Base-by-base conservation (phyloP, 768 basidiomycete genomes). In the Phlebiopsis flavidoalba region DNA sequence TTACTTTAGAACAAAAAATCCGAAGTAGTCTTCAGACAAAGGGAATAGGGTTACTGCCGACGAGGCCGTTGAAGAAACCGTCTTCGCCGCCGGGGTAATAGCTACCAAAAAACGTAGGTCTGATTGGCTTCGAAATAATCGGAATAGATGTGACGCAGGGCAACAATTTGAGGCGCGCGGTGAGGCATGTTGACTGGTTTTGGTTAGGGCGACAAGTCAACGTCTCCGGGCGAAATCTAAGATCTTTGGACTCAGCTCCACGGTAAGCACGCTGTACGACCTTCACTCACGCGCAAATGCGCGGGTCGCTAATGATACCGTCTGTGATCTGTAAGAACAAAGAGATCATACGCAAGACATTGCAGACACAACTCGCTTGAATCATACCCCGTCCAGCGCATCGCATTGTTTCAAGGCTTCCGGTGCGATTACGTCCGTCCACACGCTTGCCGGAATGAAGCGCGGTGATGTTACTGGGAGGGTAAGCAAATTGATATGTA, bases 321-420 rank as follows among this genome's bases (percentile, higher is more conserved):
- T 73, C 72, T 0, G 37, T 36, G 17, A 69, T 50, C 67, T 69
- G 33, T 12, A 33, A 37, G 1, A 17, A 26, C 8, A 14, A 12
- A 31, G n/a, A n/a, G 26, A 6, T 31, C 26, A 31, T 31, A 3
- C 26, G 26, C 6, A 31, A 31, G 26, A 31, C 26, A 6, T 31
- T 31, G 26, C 26, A 3, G 26, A 31, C 26, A 31, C 3, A 31
- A 31, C 6, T 31, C 6, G 6, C 2, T 31, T 35, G 5, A 57
- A 45, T 47, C 64, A 24, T 40, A 72, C 67, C 17, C 73, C 73
- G 60, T 74, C 73, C 21, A 72, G 48, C 2, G 36, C 64, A 53
- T 74, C 73, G 54, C 73, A 74, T 57, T 74, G 73, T 24, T 64
- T 62, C 55, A 74, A 59, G 7, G 71, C 69, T 57, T 74, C 73